Evolutionary conservation across 1,139 yeast species (phyloP).

Genomic region (Lodderomyces elongisporus): DNA sequence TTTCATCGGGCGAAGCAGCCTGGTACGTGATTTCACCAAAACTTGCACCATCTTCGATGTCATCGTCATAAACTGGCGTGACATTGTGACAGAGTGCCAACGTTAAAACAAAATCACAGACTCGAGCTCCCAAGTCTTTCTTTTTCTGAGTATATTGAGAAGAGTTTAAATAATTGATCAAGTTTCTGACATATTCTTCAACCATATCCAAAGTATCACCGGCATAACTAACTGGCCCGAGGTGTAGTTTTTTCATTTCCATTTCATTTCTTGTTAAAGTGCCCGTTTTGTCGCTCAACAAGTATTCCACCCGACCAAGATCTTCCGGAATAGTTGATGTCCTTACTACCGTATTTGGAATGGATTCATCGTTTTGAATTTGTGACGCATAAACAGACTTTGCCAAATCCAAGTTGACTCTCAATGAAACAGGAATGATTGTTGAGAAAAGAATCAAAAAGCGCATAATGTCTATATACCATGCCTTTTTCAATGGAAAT

Average conservation of each 20-base stretch:
- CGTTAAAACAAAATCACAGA: constrained; percentile 74
- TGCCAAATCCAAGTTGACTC: constrained; percentile 93
- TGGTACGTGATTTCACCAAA: constrained; percentile 57
- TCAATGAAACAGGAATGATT: constrained; percentile 89
- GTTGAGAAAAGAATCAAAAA: constrained; percentile 89
- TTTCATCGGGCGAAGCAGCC: constrained; percentile 98
- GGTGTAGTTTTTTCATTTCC: constrained; percentile 90
- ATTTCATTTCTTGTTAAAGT: constrained; percentile 96
- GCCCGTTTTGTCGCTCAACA: constrained; percentile 93
- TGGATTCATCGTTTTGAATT: constrained; percentile 78
- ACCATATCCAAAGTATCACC: constrained; percentile 92
- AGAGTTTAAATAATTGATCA: constrained; percentile 18
- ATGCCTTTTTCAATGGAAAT: constrained; percentile 51
- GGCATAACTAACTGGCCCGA: constrained; percentile 89
- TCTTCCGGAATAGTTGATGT: constrained; percentile 98
- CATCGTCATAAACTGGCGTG: constrained; percentile 41
- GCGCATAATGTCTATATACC: constrained; percentile 90
- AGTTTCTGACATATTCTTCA: constrained; percentile 52
- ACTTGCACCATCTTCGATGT: constrained; percentile 11
- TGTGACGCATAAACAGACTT: constrained; percentile 95
- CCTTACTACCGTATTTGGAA: constrained; percentile 85
- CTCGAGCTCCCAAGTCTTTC: constrained; percentile 64
- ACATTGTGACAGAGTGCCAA: constrained; percentile 94
- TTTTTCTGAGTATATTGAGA: constrained; percentile 22
- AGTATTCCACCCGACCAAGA: constrained; percentile 89